Percentiles rank a stretch among this genome's conserved stretches.
These are phyloP conservation scores for Alternaria conjuncta DNA, from an alignment of 2,329 filamentous ascomycete genomes.

Conservation along the genomic window DNA sequence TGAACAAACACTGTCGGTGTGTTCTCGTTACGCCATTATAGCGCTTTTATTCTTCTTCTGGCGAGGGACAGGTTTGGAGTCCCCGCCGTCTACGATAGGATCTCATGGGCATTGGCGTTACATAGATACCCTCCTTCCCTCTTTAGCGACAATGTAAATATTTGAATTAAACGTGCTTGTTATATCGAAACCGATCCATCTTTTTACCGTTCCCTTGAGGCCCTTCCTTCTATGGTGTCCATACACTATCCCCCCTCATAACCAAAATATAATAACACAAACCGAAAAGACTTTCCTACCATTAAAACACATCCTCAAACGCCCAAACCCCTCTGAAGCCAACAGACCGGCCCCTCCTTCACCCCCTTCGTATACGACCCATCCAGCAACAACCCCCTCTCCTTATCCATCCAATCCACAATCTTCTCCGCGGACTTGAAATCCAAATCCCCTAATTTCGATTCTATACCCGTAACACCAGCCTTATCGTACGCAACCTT, in stretches of 20 bases:
- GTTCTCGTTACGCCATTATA: not conserved
- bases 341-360: not conserved
- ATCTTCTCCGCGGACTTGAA: slow-evolving; percentile 53
- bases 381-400: slow-evolving; percentile 36
- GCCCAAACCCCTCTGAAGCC: slow-evolving; percentile 1
- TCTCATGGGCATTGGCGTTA: not conserved
- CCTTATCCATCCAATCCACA: slow-evolving; percentile 50
- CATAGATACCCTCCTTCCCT: not conserved
- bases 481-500: slow-evolving; percentile 22
- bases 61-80: not conserved
- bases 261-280: not conserved
- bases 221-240: not conserved
- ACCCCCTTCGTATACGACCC: not conserved
- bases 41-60: not conserved
- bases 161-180: not conserved
- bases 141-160: not conserved
- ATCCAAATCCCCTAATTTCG: slow-evolving; percentile 55
- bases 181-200: not conserved
- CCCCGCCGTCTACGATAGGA: not conserved
- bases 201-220: not conserved
- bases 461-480: slow-evolving; percentile 38
- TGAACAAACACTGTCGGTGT: not conserved
- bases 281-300: not conserved
- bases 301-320: not conserved
- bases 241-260: not conserved